A percentile compares a stretch with the other conserved stretches of the same genome.
Evolutionary conservation across 306 rosid species (phyloP).

Genomic region (Medicago arabica): DNA sequence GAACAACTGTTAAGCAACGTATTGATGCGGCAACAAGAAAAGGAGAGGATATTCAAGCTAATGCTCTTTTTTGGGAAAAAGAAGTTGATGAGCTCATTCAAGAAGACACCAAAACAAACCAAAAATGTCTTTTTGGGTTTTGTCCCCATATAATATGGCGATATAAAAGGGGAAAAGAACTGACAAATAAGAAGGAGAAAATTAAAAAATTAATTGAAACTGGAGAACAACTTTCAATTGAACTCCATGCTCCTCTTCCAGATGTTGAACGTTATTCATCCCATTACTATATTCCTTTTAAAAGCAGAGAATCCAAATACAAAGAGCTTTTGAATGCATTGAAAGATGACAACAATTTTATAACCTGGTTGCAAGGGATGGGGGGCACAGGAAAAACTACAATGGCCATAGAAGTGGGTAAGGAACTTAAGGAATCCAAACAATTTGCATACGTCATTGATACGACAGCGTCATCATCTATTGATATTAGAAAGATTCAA

Average conservation of each 20-base stretch:
- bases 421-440: not conserved
- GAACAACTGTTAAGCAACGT: not conserved
- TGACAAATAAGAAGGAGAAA: not conserved
- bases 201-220: not conserved
- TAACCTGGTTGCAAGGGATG: slow-evolving; percentile 29
- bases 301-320: not conserved
- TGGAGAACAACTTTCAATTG: not conserved
- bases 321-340: slow-evolving; percentile 6
- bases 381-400: slow-evolving; percentile 39
- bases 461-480: not conserved
- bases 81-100: not conserved
- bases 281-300: not conserved
- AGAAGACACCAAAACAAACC: slow-evolving; percentile 23
- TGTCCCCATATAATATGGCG: slow-evolving; percentile 6
- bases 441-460: not conserved
- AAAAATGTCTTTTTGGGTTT: slow-evolving; percentile 1
- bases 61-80: not conserved
- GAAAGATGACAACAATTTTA: not conserved
- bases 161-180: slow-evolving; percentile 17
- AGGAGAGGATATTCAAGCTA: not conserved
- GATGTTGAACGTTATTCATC: slow-evolving; percentile 12
- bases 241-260: not conserved
- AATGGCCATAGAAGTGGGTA: slow-evolving; percentile 24
- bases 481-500: slow-evolving; percentile 13
- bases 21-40: not conserved